Evolutionary conservation across 2,329 filamentous ascomycete genomes (phyloP).

Genomic region (Eutypella sp.): DNA sequence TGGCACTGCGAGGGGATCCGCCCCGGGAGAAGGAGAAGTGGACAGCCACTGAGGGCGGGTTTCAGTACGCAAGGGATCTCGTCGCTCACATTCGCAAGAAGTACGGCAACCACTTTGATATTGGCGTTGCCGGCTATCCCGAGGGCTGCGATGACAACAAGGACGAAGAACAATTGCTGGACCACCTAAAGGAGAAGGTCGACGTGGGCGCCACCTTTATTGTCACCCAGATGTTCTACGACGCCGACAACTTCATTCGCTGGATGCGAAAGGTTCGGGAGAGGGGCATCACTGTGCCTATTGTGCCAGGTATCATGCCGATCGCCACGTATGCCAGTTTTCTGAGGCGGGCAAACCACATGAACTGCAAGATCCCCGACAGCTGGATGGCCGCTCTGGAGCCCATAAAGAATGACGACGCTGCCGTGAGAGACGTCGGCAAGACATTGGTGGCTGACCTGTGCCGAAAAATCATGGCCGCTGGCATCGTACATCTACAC

Average conservation of each 20-base stretch:
- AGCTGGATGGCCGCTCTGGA: conserved; percentile 79
- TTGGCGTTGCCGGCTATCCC: conserved; percentile 93
- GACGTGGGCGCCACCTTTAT: conserved; percentile 92
- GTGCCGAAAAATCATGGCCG: conserved; percentile 78
- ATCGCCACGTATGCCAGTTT: conserved; percentile 96
- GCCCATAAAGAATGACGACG: conserved; percentile 94
- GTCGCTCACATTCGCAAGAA: conserved; percentile 69
- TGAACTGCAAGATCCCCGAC: conserved; percentile 76
- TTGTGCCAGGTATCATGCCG: conserved; percentile 87
- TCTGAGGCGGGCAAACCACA: conserved; percentile 83
- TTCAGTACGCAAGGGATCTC: conserved; percentile 88
- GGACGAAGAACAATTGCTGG: conserved; percentile 76
- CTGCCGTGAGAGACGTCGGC: conserved; percentile 83
- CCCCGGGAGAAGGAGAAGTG: conserved; percentile 91
- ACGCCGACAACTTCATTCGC: conserved; percentile 86
- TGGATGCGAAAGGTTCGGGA: conserved; percentile 87
- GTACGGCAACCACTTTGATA: conserved; percentile 90
- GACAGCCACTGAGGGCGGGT: conserved; percentile 81
- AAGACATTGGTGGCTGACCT: conserved; percentile 83
- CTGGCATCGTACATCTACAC: conserved; percentile 82
- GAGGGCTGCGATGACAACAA: conserved; percentile 93
- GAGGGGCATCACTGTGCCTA: conserved; percentile 76
- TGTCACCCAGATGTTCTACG: conserved; percentile 99
- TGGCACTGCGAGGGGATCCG: conserved; percentile 88
- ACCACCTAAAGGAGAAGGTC: conserved; percentile 95